Evolutionary conservation across 805 yeast genomes (phyloP), one percentile per base, ranked within the genome.

Genomic region (Ogataea sp.): DNA sequence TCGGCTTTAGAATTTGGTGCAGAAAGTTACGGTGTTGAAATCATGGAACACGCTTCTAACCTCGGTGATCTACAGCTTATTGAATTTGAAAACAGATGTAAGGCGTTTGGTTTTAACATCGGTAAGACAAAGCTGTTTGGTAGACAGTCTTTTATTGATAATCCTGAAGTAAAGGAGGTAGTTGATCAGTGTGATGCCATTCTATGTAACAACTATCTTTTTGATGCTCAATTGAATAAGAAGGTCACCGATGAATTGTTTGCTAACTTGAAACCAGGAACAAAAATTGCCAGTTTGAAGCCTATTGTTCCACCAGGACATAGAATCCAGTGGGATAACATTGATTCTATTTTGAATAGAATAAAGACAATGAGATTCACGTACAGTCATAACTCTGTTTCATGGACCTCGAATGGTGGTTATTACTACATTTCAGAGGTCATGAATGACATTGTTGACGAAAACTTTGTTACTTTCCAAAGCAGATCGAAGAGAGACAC

Each of bases 341-440:
- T 68, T 13, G 75, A 67, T 15, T 69, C 77, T 27, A 71, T 85
- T 13, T 62, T 86, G 45, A 86, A 80, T 52, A 68, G 79, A 49
- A 65, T 87, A 40, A 64, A 64, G 32, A 87, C 85, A 4, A 75
- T 75, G 40, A 75, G 73, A 48, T 76, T 66, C 45, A 71, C 73
- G 52, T 80, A 87, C 47, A 79, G 74, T 15, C 72, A 74, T 39
- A 76, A 79, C 40, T 75, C 88, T 32, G 96, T 89, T 8, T 83
- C 94, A 35, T 88, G 97, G 97, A 87, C 96, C 0, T 78, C 80
- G 6, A 86, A 83, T 36, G 87, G 87, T 39, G 85, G 84, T 1
- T 78, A 75, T 9, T 88, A 84, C 58, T 89, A 74, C 56, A 75
- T 89, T 7, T 75, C 93, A 14, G 80, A 87, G 9, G 84, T 85